These are phyloP conservation scores for Ceratopteris richardii DNA, from an alignment of 75 land plant genomes.

Conservation along the genomic window DNA sequence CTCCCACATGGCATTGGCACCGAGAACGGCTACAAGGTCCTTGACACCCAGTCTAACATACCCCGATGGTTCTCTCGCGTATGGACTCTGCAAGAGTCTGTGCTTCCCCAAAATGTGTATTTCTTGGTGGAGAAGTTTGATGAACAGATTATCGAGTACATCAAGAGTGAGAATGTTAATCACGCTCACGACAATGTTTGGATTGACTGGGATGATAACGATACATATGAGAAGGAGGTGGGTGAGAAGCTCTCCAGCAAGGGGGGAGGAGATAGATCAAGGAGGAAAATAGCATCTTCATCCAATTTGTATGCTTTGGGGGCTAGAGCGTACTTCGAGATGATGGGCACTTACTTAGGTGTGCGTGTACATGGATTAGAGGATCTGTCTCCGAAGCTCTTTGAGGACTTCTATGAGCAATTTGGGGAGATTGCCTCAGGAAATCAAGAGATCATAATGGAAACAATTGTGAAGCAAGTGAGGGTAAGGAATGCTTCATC, in stretches of 20 bases:
- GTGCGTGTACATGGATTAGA: neutral
- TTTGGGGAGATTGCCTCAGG: conserved; percentile 3
- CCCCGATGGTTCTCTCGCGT: conserved; percentile 21
- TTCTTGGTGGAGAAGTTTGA: conserved; percentile 11
- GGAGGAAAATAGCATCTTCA: neutral
- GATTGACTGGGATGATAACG: conserved; percentile 2
- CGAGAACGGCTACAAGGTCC: conserved; percentile 3
- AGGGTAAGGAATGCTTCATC: neutral
- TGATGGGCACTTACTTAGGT: conserved; percentile 1
- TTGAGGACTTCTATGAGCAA: conserved; percentile 5
- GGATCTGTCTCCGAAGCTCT: neutral
- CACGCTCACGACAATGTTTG: neutral
- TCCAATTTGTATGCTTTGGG: neutral
- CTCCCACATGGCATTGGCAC: conserved; percentile 13
- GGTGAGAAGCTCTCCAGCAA: neutral
- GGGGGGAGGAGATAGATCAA: neutral
- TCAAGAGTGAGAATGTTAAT: neutral
- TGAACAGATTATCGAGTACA: neutral
- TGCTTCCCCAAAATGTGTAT: conserved; percentile 11
- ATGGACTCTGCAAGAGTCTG: conserved; percentile 15
- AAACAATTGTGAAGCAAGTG: conserved; percentile 5
- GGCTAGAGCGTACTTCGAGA: conserved; percentile 1
- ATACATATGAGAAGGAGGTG: neutral
- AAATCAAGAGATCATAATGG: neutral
- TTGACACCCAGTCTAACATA: neutral